Percentiles rank a stretch among this genome's conserved stretches.
Conservation (phyloP, 2,329 filamentous ascomycete species). For the Alternaria burnsii region DNA sequence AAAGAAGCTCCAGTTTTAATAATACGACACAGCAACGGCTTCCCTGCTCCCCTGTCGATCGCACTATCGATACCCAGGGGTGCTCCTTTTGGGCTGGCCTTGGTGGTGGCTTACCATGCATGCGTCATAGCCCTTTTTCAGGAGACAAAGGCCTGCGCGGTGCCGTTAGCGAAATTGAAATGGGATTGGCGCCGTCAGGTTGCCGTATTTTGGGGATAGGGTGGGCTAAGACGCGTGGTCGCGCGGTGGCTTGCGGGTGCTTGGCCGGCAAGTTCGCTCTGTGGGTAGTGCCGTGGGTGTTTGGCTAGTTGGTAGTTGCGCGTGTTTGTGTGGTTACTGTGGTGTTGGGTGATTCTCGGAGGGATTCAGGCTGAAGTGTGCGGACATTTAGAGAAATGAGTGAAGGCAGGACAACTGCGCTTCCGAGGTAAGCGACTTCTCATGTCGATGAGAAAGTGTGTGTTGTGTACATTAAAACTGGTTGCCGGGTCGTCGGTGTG, state of each 20-base stretch:
- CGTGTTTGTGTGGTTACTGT: not conserved
- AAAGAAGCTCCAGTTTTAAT: slow-evolving; percentile 3
- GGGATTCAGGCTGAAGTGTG: slow-evolving; percentile 3
- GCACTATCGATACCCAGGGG: slow-evolving; percentile 22
- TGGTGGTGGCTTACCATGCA: not conserved
- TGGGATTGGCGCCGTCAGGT: slow-evolving; percentile 3
- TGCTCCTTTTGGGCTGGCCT: not conserved
- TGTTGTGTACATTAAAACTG: not conserved
- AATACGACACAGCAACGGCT: slow-evolving; percentile 6
- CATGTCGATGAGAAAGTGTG: slow-evolving; percentile 7
- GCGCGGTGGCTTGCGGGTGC: slow-evolving; percentile 12
- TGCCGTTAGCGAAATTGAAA: slow-evolving; percentile 1
- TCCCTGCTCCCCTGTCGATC: slow-evolving; percentile 32
- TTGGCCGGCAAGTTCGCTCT: slow-evolving; percentile 11
- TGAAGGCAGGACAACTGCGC: not conserved
- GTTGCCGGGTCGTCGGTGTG: slow-evolving; percentile 2
- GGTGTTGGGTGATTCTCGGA: not conserved
- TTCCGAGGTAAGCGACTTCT: not conserved
- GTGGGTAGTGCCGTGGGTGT: slow-evolving; percentile 2
- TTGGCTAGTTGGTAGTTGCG: not conserved
- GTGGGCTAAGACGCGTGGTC: slow-evolving; percentile 6
- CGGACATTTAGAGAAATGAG: not conserved
- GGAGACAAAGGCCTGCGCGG: not conserved
- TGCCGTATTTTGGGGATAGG: not conserved
- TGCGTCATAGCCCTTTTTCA: slow-evolving; percentile 13